Conservation (phyloP, 352 stramenopile genomes). For the Phytophthora colocasiae region DNA sequence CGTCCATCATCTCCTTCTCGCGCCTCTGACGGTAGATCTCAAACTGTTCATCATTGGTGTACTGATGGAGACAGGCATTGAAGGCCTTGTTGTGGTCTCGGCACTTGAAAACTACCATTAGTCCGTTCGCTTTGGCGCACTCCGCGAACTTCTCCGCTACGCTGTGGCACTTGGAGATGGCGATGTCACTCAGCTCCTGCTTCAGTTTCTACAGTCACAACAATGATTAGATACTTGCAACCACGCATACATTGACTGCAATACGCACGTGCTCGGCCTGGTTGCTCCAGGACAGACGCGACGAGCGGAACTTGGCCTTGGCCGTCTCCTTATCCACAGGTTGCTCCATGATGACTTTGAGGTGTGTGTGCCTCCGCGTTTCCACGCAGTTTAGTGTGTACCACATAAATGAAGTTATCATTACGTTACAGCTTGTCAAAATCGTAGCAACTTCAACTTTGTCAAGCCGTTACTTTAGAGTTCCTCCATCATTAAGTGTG, state of each 20-base stretch:
- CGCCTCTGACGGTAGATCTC: constrained; percentile 70
- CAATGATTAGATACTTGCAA: neutral
- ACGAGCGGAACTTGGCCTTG: constrained; percentile 77
- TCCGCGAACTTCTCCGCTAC: constrained; percentile 65
- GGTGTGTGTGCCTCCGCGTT: neutral
- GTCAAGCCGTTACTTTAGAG: constrained; percentile 3
- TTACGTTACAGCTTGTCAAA: constrained; percentile 9
- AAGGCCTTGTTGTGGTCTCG: constrained; percentile 76
- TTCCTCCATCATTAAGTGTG: neutral
- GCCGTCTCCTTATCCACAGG: constrained; percentile 75
- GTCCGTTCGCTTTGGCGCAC: constrained; percentile 69
- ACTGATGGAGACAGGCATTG: constrained; percentile 84
- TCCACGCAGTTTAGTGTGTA: constrained; percentile 16
- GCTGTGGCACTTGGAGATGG: constrained; percentile 76
- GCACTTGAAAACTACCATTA: constrained; percentile 82
- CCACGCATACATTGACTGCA: neutral
- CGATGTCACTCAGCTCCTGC: constrained; percentile 85
- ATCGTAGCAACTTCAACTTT: constrained; percentile 11
- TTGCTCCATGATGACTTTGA: constrained; percentile 44
- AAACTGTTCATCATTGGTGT: constrained; percentile 81
- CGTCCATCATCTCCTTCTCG: constrained; percentile 54
- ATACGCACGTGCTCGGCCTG: constrained; percentile 79
- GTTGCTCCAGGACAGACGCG: constrained; percentile 85
- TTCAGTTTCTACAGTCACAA: constrained; percentile 65
- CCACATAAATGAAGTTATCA: constrained; percentile 11